Percentiles rank a stretch among this genome's conserved stretches.
Conservation (phyloP, 345 rosid genomes). For the Bruguiera sexangula region DNA sequence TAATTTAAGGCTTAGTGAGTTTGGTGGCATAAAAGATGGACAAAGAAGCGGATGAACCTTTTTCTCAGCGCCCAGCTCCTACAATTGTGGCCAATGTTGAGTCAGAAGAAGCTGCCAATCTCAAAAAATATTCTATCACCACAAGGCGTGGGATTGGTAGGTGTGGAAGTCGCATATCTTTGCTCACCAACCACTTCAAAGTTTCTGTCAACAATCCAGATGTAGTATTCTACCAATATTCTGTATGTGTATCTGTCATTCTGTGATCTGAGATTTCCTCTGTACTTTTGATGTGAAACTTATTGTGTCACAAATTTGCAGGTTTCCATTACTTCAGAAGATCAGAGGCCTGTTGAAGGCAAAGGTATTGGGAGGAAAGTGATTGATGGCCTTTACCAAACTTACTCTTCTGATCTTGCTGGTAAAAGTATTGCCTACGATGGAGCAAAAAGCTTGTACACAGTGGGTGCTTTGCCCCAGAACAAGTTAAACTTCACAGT, state of each 20-base stretch:
- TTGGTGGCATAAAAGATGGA: slow-evolving; percentile 39
- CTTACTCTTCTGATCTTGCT: slow-evolving; percentile 57
- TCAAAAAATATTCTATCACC: slow-evolving; percentile 46
- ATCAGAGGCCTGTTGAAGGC: slow-evolving; percentile 46
- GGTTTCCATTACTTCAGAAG: slow-evolving; percentile 66
- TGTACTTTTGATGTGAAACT: slow-evolving; percentile 6
- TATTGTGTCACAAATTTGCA: slow-evolving; percentile 25
- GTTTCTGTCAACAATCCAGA: slow-evolving; percentile 49
- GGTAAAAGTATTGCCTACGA: slow-evolving; percentile 71
- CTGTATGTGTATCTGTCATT: slow-evolving; percentile 44
- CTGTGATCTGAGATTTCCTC: slow-evolving; percentile 11
- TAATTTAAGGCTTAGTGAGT: background rate
- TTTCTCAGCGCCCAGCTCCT: slow-evolving; percentile 31
- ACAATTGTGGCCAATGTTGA: slow-evolving; percentile 25
- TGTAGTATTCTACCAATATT: slow-evolving; percentile 72
- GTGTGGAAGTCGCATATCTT: slow-evolving; percentile 40
- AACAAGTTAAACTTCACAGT: slow-evolving; percentile 56
- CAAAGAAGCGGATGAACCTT: slow-evolving; percentile 25
- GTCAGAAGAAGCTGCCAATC: slow-evolving; percentile 32
- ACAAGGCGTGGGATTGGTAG: slow-evolving; percentile 53
- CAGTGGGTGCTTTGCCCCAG: slow-evolving; percentile 74
- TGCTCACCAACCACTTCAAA: slow-evolving; percentile 71
- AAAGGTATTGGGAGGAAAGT: slow-evolving; percentile 69
- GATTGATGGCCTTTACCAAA: slow-evolving; percentile 61
- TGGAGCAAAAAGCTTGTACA: slow-evolving; percentile 70